Evolutionary conservation across 2,329 filamentous ascomycete species (phyloP), one percentile per base, ranked within the genome.

Genomic region (Monosporascus cannonballus): DNA sequence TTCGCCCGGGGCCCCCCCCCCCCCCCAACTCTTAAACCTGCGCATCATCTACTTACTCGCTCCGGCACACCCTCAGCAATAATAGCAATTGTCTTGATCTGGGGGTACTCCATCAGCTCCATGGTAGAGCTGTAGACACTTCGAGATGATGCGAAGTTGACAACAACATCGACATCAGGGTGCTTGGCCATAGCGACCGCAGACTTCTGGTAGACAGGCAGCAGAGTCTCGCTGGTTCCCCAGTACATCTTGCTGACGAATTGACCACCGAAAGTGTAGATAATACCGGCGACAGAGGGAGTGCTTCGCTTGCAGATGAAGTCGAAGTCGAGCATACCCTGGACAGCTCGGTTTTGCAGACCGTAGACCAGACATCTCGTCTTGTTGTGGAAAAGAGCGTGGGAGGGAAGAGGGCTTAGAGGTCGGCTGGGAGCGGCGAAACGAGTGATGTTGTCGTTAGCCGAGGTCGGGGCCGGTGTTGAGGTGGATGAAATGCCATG

Each of bases 181-280:
- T 99, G 94, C 86, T 99, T 99, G 74, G 84, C 84, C 71, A 96
- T 86, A 65, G 94, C 94, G 82, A 96, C 96, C 64, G 84, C 79
- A 48, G 92, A 88, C 69, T 90, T 84, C 79, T 99, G 93, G 84
- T 99, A 99, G 72, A 99, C 94, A 59, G 94, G 94, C 65, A 99
- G 85, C 61, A 99, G 86, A 59, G 94, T 99, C 83, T 99, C 94
- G 79, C 91, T 96, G 70, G 94, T 99, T 70, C 94, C 94, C 94
- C 94, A 99, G 89, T 99, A 99, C 94, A 99, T 97, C 87, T 99
- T 99, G 86, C 91, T 96, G 72, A 99, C 94, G 85, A 99, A 99
- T 78, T 99, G 94, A 64, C 94, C 94, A 73, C 94, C 94, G 71
- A 99, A 99, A 66, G 94, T 96, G 83, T 99, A 99, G 83, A 99